Conservation (phyloP, 1,284 basidiomycete species). For the Ganoderma boninense region DNA sequence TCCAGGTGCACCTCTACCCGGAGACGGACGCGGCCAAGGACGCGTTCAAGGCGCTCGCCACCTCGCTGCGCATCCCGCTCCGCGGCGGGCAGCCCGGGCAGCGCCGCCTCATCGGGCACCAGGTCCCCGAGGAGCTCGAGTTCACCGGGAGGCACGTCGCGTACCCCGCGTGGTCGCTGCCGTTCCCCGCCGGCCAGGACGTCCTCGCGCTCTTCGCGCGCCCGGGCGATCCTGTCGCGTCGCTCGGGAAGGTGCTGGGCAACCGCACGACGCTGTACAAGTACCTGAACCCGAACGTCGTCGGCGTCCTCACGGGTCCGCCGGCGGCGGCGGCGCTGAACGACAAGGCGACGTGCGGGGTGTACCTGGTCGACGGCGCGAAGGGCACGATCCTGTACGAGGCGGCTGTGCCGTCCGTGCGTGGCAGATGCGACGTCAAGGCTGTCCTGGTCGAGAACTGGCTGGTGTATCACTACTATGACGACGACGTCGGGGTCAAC, state of each 20-base stretch:
- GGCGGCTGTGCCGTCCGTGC: slow-evolving; percentile 55
- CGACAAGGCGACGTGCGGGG: slow-evolving; percentile 54
- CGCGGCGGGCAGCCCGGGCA: slow-evolving; percentile 51
- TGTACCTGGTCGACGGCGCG: slow-evolving; percentile 82
- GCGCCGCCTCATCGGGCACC: slow-evolving; percentile 64
- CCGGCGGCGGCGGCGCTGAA: slow-evolving; percentile 33
- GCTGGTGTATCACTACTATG: slow-evolving; percentile 89
- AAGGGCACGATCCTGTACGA: slow-evolving; percentile 84
- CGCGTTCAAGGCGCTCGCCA: slow-evolving; percentile 52
- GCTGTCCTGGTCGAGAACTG: slow-evolving; percentile 89
- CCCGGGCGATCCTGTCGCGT: slow-evolving; percentile 68
- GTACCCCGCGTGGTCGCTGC: slow-evolving; percentile 71
- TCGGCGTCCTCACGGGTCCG: slow-evolving; percentile 70
- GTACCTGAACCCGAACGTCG: slow-evolving; percentile 88
- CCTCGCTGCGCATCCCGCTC: slow-evolving; percentile 64
- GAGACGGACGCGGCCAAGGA: slow-evolving; percentile 53
- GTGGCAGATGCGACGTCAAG: slow-evolving; percentile 68
- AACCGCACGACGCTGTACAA: slow-evolving; percentile 94
- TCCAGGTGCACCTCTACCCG: slow-evolving; percentile 76
- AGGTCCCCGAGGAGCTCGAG: slow-evolving; percentile 52
- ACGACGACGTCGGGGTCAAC: slow-evolving; percentile 59
- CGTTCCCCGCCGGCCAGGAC: slow-evolving; percentile 62
- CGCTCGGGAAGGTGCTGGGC: slow-evolving; percentile 85
- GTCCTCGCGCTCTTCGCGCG: slow-evolving; percentile 60
- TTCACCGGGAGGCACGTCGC: slow-evolving; percentile 59